Base-by-base conservation (phyloP, 768 basidiomycete genomes). In the Sporobolomyces phaffii region DNA sequence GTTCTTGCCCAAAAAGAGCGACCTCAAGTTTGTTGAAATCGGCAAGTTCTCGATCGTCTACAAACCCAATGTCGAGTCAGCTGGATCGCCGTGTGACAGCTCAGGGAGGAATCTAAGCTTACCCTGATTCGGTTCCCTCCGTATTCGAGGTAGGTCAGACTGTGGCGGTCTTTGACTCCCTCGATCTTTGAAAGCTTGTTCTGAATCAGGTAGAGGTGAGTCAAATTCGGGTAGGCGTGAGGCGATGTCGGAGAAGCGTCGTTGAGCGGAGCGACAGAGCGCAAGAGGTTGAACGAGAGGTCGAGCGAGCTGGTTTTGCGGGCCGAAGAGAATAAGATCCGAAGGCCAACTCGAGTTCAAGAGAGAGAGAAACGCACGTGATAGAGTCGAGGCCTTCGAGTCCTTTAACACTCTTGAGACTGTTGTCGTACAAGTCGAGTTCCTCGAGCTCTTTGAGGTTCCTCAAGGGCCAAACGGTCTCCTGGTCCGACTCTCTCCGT, bases 1-100 rank as follows among this genome's bases (percentile, higher is more conserved):
- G 77, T 99, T 99, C 82, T 99, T 99, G 11, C 96, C 96, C 4
- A 98, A 79, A 91, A 94, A 98, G 4, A 99, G 80, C 73, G 97
- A 92, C 72, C 92, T 90, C 14, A 99, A 80, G 70, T 87, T 89
- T 1, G 86, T 83, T 24, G 72, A 70, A 43, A 96, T 80, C 1
- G 83, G 81, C 5, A 98, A 78, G 44, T 87, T 87, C 76, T 97
- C 90, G 63, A 99, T 94, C 80, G 82, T 84, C 92, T 96, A 66
- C n/a, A n/a, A n/a, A n/a, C n/a, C n/a, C n/a, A n/a, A n/a, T 31
- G 14, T 45, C n/a, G 34, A n/a, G 64, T 14, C 13, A 15, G 22
- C n/a, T n/a, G n/a, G n/a, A n/a, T n/a, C n/a, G 61, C 62, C 10
- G 18, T 29, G 3, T 47, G 17, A 26, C 10, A 24, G 67, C 57